Percentiles rank a stretch among this genome's conserved stretches.
Evolutionary conservation across 2,329 filamentous ascomycete species (phyloP).

Genomic region (Neopestalotiopsis sp.): DNA sequence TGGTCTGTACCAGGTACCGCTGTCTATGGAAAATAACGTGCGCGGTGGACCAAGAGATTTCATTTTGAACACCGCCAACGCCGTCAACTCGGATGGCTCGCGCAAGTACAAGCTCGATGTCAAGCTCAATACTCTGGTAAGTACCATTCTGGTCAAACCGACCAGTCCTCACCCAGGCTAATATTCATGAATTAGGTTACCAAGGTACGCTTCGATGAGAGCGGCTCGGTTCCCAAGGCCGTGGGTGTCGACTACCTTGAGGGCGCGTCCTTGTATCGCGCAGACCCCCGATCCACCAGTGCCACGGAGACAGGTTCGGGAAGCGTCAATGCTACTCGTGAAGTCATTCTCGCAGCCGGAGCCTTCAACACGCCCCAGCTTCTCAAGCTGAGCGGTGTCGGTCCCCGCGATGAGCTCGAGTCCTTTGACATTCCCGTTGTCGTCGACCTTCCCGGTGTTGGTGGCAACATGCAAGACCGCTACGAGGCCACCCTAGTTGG

Average conservation of each 20-base stretch:
- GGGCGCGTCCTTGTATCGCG: constrained; percentile 26
- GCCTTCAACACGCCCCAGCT: constrained; percentile 39
- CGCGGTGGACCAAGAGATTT: constrained; percentile 56
- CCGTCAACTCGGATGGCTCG: constrained; percentile 43
- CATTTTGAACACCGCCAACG: constrained; percentile 46
- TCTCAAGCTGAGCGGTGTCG: constrained; percentile 41
- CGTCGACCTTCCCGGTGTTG: constrained; percentile 38
- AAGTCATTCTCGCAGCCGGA: constrained; percentile 39
- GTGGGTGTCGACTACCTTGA: constrained; percentile 28
- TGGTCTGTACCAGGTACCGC: constrained; percentile 57
- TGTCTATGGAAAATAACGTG: constrained; percentile 47
- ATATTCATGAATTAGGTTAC: constrained; percentile 9
- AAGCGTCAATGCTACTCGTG: constrained; percentile 24
- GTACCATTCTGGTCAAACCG: background rate
- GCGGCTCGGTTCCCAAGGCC: constrained; percentile 23
- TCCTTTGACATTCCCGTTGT: constrained; percentile 32
- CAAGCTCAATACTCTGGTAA: constrained; percentile 32
- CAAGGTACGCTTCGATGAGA: constrained; percentile 27
- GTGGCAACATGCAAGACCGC: constrained; percentile 36
- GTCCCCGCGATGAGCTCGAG: constrained; percentile 30
- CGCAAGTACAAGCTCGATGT: constrained; percentile 47
- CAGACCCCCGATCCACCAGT: constrained; percentile 21
- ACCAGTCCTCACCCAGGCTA: background rate
- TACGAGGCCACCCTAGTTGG: constrained; percentile 29
- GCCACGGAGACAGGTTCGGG: background rate